phyloP scores from a whole-genome alignment of 139 green algal genomes.

The Trebouxia sp. region DNA sequence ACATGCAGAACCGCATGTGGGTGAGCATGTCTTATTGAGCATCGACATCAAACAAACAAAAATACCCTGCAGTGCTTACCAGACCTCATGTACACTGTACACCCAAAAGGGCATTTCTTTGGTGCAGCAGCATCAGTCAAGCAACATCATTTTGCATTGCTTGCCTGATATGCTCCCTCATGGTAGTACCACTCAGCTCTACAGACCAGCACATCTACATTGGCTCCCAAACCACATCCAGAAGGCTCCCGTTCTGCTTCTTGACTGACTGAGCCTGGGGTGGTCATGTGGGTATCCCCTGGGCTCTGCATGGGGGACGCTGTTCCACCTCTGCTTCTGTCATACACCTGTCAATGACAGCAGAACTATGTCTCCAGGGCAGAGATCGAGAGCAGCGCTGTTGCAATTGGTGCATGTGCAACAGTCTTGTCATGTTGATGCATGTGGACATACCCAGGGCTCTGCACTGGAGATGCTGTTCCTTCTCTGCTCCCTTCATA shows the following conservation, averaged over 20 bases:
- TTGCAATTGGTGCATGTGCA: no score
- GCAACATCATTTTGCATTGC: neutral
- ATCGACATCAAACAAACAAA: no score
- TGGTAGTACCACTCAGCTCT: slow-evolving; percentile 78
- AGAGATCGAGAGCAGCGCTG: no score
- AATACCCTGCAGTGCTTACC: no score
- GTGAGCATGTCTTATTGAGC: no score
- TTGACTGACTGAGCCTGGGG: neutral
- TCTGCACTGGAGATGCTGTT: no score
- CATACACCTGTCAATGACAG: neutral
- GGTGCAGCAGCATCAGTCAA: neutral
- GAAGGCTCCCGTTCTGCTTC: neutral
- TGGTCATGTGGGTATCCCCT: slow-evolving; percentile 8
- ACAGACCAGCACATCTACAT: slow-evolving; percentile 73
- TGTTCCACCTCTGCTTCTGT: neutral
- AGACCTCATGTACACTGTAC: no score
- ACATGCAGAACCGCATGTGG: no score
- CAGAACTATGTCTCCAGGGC: no score
- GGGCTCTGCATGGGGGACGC: slow-evolving; percentile 18
- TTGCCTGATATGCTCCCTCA: slow-evolving; percentile 38
- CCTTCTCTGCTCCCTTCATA: no score
- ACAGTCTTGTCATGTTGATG: no score
- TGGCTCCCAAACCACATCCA: slow-evolving; percentile 67
- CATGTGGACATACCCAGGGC: no score
- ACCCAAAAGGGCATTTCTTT: neutral